Evolutionary conservation across 2,329 filamentous ascomycete species (phyloP), one percentile per base, ranked within the genome.

Genomic region (Fusarium scirpi): DNA sequence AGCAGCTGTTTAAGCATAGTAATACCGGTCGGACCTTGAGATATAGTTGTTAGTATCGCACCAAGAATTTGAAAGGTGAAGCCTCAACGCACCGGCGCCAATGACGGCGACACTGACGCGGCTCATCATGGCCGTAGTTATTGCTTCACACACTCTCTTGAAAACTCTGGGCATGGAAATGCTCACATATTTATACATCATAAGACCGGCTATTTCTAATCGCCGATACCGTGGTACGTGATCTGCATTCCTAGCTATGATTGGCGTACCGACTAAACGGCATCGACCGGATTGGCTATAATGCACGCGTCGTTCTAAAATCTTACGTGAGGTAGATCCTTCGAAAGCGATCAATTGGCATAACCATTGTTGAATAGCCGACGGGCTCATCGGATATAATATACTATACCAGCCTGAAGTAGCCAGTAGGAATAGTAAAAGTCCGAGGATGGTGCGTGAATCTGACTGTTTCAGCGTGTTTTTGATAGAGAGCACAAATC

Each of bases 1-100:
- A 69, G 55, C 2, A 69, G 25, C 18, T 69, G 66, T 4, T 69
- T 69, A 5, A 69, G 55, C 65, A 69, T 69, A 0, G 66, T 62
- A n/a, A 69, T 65, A 4, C 66, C 66, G 18, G 54, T 62, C 2
- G 66, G 66, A 1, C 66, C 65, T 69, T 8, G 9, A 1, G 2
- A 10, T 0, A n/a, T 0, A 20, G 4, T 6, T 15, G 9, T 12
- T 3, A 41, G 5, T 0, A 24, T 2, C 1, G 9, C 0, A 7
- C 18, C 22, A 7, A 34, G n/a, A 5, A 3, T 11, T 6, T 4
- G 0, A 8, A 11, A 44, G 13, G 15, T 15, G 9, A 2, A 18
- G 22, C 11, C 15, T 10, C 34, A 38, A 38, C 34, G 11, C 10
- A 51, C 54, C 54, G 12, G 54, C 54, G 29, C 54, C 54, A 15